A percentile compares a stretch with the other conserved stretches of the same genome.
Conservation (phyloP, 2,329 filamentous ascomycete genomes). For the Xylaria digitata region DNA sequence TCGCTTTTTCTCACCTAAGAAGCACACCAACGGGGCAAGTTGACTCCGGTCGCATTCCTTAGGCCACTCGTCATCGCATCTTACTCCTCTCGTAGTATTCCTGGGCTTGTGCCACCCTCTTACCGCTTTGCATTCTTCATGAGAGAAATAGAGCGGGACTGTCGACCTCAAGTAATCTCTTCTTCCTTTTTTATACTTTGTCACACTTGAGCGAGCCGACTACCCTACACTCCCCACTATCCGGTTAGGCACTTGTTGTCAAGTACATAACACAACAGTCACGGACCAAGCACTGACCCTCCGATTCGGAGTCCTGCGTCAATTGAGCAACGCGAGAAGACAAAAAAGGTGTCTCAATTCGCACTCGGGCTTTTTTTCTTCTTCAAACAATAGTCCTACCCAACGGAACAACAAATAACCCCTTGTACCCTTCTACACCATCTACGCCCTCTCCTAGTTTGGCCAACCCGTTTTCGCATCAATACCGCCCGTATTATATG, state of each 20-base stretch:
- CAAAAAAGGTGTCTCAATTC: constrained; percentile 24
- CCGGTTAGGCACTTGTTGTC: constrained; percentile 15
- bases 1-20: constrained; percentile 38
- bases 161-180: constrained; percentile 9
- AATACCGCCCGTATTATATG: constrained; percentile 19
- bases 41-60: constrained; percentile 36
- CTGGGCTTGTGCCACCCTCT: constrained; percentile 30
- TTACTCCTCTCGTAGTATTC: constrained; percentile 24
- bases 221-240: constrained; percentile 4
- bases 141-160: constrained; percentile 12
- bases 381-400: background rate
- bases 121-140: constrained; percentile 34
- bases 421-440: constrained; percentile 13
- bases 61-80: constrained; percentile 35
- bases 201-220: constrained; percentile 11
- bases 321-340: constrained; percentile 31
- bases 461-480: constrained; percentile 16
- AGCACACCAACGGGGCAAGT: constrained; percentile 39
- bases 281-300: constrained; percentile 29
- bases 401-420: constrained; percentile 10
- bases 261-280: constrained; percentile 28
- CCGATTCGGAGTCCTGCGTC: constrained; percentile 36
- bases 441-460: constrained; percentile 11
- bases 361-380: constrained; percentile 5
- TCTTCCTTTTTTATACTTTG: constrained; percentile 20